Evolutionary conservation across 2,329 filamentous ascomycete genomes (phyloP).

Genomic region (Cytospora piceae): DNA sequence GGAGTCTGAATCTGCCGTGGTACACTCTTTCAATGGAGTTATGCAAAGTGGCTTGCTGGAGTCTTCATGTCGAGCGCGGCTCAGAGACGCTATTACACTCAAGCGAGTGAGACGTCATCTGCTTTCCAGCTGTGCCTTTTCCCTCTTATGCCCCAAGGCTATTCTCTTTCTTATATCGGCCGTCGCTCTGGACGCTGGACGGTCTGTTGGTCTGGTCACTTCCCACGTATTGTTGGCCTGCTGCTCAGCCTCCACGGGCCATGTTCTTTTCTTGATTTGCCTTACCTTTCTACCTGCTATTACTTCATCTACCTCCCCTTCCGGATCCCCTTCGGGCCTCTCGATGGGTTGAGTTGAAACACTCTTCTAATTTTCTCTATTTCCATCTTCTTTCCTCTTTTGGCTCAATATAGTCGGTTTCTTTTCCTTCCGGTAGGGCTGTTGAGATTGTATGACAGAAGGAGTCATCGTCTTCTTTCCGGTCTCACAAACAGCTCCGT

Average conservation of each 20-base stretch:
- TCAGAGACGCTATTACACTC: conserved; percentile 17
- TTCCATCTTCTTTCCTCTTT: conserved; percentile 12
- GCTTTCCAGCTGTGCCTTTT: conserved; percentile 2
- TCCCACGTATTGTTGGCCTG: conserved; percentile 18
- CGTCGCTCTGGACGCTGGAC: conserved; percentile 16
- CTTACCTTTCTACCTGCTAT: conserved; percentile 9
- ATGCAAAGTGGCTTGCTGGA: conserved; percentile 3
- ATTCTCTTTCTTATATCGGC: conserved; percentile 14
- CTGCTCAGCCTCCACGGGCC: conserved; percentile 23
- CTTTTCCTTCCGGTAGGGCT: conserved; percentile 19
- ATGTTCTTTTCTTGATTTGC: conserved; percentile 7
- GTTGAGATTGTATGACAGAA: conserved; percentile 19
- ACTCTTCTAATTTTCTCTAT: conserved; percentile 19
- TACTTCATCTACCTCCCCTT: conserved; percentile 20
- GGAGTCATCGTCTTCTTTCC: conserved; percentile 4
- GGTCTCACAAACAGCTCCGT: conserved; percentile 4
- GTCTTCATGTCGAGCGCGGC: conserved; percentile 21
- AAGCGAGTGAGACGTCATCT: conserved; percentile 27
- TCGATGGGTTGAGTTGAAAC: conserved; percentile 22
- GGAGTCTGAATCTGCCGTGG: conserved; percentile 4
- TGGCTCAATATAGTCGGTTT: conserved; percentile 18
- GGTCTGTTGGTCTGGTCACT: conserved; percentile 19
- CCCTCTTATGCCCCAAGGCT: not conserved
- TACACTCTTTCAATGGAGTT: not conserved
- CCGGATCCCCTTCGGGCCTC: conserved; percentile 6